Conservation (phyloP, 140 eudicot species). For the Oenanthe javanica region DNA sequence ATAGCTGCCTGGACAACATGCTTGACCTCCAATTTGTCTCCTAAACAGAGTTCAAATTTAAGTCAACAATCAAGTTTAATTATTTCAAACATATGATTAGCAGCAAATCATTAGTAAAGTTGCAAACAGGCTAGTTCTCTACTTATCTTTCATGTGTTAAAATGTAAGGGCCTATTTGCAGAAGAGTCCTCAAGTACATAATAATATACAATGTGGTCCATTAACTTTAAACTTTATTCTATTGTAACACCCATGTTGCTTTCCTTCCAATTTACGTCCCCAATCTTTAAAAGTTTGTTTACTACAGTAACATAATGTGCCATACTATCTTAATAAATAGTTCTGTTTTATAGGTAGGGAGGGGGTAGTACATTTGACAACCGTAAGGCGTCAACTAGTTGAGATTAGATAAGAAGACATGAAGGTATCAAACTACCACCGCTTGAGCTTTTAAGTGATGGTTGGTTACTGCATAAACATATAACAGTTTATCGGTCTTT, state of each 20-base stretch:
- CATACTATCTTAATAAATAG: not conserved
- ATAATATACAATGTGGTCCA: not conserved
- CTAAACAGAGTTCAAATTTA: slow-evolving; percentile 26
- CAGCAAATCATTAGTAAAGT: not conserved
- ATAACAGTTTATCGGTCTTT: not conserved
- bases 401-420: not conserved
- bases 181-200: not conserved
- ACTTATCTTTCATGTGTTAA: not conserved
- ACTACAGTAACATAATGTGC: not conserved
- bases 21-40: slow-evolving; percentile 35
- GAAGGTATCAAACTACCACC: not conserved
- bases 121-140: not conserved
- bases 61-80: not conserved
- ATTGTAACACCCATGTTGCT: not conserved
- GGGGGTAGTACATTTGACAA: not conserved
- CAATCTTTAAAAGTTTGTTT: not conserved
- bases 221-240: not conserved
- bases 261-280: not conserved
- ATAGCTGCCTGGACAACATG: slow-evolving; percentile 48
- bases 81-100: not conserved
- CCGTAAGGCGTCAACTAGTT: not conserved
- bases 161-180: not conserved
- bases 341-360: not conserved
- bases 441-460: not conserved
- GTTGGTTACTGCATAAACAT: not conserved